Base-by-base conservation (phyloP, 371 early-diverging fungal genomes). In the Mucor piriformis region DNA sequence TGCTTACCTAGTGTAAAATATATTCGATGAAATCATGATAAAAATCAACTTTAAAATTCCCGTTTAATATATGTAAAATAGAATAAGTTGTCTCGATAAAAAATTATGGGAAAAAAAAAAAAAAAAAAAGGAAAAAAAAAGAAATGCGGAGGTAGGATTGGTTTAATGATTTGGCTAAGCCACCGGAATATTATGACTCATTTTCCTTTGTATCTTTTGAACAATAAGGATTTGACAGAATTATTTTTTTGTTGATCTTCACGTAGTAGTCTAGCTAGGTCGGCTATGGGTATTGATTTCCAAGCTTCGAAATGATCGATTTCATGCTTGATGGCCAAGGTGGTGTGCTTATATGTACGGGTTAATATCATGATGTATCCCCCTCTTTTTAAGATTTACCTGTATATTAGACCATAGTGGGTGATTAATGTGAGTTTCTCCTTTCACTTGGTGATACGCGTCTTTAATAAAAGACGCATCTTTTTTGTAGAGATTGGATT, bases 301-400 rank as follows among this genome's bases (percentile, higher is more conserved):
- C 77, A 73, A 4, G 67, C 66, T 35, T 77, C 66, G 43, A 77
- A 73, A 7, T 47, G 32, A n/a, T 77, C 57, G 0, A 73, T 52
- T 53, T 77, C 74, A 21, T 65, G 63, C 23, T 63, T 60, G 18
- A 77, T 67, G 6, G 62, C 67, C 12, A 53, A 27, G 0, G 66
- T 51, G 13, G 64, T 69, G 12, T 53, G 21, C 66, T 75, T 54
- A 11, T 11, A 38, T n/a, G n/a, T n/a, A n/a, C n/a, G n/a, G n/a
- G n/a, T n/a, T n/a, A n/a, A n/a, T n/a, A n/a, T n/a, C n/a, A n/a
- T n/a, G n/a, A n/a, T n/a, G n/a, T n/a, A n/a, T n/a, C n/a, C n/a
- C n/a, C n/a, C n/a, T n/a, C n/a, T 15, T 38, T 38, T 38, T 38
- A 11, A 24, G 24, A 6, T 33, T 33, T 66, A 69, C 73, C 51